Evolutionary conservation across 306 rosid species (phyloP).

Genomic region (Sesbania bispinosa): DNA sequence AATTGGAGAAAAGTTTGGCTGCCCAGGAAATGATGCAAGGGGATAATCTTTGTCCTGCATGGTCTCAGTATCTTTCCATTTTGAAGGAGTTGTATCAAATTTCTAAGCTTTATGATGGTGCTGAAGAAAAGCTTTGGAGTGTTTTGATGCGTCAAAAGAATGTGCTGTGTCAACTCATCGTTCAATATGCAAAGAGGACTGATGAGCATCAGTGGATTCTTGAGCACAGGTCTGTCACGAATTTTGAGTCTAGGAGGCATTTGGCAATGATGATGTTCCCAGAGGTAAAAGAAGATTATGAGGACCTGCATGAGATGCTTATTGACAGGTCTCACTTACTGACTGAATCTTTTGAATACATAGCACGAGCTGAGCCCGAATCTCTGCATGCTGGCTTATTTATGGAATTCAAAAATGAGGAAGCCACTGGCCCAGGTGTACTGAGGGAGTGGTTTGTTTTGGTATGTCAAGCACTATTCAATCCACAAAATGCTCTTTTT

Average conservation of each 20-base stretch:
- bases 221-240: conserved; percentile 56
- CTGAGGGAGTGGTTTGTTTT: conserved; percentile 88
- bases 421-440: conserved; percentile 99
- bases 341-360: conserved; percentile 83
- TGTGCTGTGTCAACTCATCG: conserved; percentile 47
- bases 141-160: conserved; percentile 44
- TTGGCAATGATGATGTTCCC: conserved; percentile 90
- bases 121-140: conserved; percentile 55
- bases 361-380: conserved; percentile 61
- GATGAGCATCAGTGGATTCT: conserved; percentile 82
- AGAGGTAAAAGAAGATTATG: conserved; percentile 82
- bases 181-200: conserved; percentile 57
- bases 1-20: conserved; percentile 41
- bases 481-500: conserved; percentile 82
- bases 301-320: conserved; percentile 92
- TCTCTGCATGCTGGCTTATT: conserved; percentile 73
- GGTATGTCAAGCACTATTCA: conserved; percentile 84
- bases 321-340: conserved; percentile 88
- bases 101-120: conserved; percentile 58
- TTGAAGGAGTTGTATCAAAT: conserved; percentile 63
- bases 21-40: conserved; percentile 36
- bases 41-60: conserved; percentile 40
- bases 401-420: conserved; percentile 95
- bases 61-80: conserved; percentile 83
- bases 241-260: conserved; percentile 87